Conservation (phyloP, 805 yeast genomes). For the Candida gorgasii region DNA sequence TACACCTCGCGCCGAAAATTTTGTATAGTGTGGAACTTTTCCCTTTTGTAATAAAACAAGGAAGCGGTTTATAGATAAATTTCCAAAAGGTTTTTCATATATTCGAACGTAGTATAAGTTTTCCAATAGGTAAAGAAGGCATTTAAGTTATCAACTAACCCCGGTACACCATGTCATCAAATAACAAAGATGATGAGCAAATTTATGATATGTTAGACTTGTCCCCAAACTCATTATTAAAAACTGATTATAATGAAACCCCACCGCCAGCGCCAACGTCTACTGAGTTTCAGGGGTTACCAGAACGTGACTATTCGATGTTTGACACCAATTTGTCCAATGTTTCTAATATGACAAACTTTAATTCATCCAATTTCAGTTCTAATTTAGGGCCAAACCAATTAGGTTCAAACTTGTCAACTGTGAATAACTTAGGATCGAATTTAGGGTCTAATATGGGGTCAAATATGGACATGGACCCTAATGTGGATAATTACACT, state of each 20-base stretch:
- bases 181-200: slow-evolving; percentile 19
- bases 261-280: slow-evolving; percentile 19
- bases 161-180: not conserved
- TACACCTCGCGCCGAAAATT: slow-evolving; percentile 1
- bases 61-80: not conserved
- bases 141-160: not conserved
- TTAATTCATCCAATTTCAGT: slow-evolving; percentile 1
- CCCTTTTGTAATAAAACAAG: not conserved
- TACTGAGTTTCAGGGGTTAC: slow-evolving; percentile 17
- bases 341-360: slow-evolving; percentile 3
- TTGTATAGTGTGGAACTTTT: not conserved
- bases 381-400: not conserved
- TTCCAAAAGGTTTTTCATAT: too few relatives aligned
- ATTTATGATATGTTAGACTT: slow-evolving; percentile 31
- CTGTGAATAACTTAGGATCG: not conserved
- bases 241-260: slow-evolving; percentile 9
- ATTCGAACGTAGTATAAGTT: not conserved
- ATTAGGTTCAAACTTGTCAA: not conserved
- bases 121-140: too few relatives aligned
- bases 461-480: not conserved
- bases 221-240: slow-evolving; percentile 22
- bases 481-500: not conserved
- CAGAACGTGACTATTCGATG: slow-evolving; percentile 7
- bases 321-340: slow-evolving; percentile 1
- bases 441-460: slow-evolving; percentile 2